phyloP scores from a whole-genome alignment of 2,329 filamentous ascomycete species.

The Calonectria ilicicola region DNA sequence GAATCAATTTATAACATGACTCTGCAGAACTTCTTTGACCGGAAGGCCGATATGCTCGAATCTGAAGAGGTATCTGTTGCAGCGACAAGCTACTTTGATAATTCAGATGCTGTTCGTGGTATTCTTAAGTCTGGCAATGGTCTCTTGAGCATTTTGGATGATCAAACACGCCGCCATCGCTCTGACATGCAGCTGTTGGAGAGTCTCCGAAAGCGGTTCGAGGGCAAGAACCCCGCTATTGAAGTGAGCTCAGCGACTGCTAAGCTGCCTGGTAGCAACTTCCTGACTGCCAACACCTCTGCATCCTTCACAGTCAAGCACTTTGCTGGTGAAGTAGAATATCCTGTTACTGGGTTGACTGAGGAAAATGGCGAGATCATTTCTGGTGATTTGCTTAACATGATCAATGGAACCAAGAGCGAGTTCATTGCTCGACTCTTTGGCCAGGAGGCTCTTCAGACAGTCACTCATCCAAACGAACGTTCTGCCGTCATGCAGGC shows the following conservation, averaged over 20 bases:
- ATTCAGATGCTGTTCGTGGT: slow-evolving; percentile 92
- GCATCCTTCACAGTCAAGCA: slow-evolving; percentile 92
- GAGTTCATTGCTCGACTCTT: slow-evolving; percentile 91
- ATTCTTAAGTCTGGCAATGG: slow-evolving; percentile 94
- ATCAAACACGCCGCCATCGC: slow-evolving; percentile 91
- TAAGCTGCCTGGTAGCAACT: slow-evolving; percentile 88
- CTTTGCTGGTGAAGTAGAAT: slow-evolving; percentile 97
- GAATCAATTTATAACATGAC: slow-evolving; percentile 95
- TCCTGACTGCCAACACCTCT: slow-evolving; percentile 83
- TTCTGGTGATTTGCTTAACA: slow-evolving; percentile 93
- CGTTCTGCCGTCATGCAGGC: slow-evolving; percentile 93
- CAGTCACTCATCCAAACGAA: slow-evolving; percentile 93
- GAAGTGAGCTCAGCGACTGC: slow-evolving; percentile 80
- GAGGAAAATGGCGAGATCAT: slow-evolving; percentile 98
- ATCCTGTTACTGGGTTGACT: slow-evolving; percentile 85
- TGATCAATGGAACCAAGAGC: slow-evolving; percentile 89
- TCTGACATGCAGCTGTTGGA: slow-evolving; percentile 92
- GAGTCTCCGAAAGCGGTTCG: slow-evolving; percentile 90
- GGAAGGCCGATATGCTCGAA: slow-evolving; percentile 92
- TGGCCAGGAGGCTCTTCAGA: slow-evolving; percentile 94
- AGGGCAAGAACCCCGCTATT: slow-evolving; percentile 93
- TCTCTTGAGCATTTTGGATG: slow-evolving; percentile 92
- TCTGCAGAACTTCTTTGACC: slow-evolving; percentile 95
- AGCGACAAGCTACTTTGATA: slow-evolving; percentile 97
- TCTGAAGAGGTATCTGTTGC: slow-evolving; percentile 92